These are phyloP conservation scores for Tylopilus rubrobrunneus DNA, from an alignment of 768 basidiomycete genomes.

Conservation along the genomic window DNA sequence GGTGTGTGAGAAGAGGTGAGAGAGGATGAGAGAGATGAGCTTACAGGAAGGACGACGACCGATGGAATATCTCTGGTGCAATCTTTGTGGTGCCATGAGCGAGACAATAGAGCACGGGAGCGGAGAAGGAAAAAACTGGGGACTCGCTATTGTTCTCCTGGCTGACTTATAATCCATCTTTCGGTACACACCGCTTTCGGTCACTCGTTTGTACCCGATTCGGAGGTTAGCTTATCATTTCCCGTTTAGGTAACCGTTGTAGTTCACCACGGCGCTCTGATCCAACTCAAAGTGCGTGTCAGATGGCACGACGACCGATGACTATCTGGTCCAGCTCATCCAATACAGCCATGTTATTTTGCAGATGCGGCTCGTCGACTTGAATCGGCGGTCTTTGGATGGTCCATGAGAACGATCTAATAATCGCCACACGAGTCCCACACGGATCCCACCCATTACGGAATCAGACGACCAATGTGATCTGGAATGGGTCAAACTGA, in stretches of 20 bases:
- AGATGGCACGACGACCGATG: no score
- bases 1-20: background rate
- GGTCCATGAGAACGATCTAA: no score
- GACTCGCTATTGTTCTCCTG: slow-evolving; percentile 26
- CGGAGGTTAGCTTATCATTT: slow-evolving; percentile 3
- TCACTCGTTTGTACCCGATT: slow-evolving; percentile 13
- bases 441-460: no score
- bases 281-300: no score
- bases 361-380: no score
- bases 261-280: no score
- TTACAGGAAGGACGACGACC: slow-evolving; percentile 40
- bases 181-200: slow-evolving; percentile 6
- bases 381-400: no score
- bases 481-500: no score
- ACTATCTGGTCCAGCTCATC: no score
- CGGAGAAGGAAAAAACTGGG: slow-evolving; percentile 11
- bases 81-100: slow-evolving; percentile 16
- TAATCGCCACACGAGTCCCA: no score
- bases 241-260: background rate
- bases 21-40: background rate
- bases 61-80: slow-evolving; percentile 27
- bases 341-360: no score
- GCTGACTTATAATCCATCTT: slow-evolving; percentile 20
- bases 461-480: no score
- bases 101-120: background rate